Evolutionary conservation across 2,329 filamentous ascomycete genomes (phyloP), one percentile per base, ranked within the genome.

Genomic region (Bipolaris oryzae): DNA sequence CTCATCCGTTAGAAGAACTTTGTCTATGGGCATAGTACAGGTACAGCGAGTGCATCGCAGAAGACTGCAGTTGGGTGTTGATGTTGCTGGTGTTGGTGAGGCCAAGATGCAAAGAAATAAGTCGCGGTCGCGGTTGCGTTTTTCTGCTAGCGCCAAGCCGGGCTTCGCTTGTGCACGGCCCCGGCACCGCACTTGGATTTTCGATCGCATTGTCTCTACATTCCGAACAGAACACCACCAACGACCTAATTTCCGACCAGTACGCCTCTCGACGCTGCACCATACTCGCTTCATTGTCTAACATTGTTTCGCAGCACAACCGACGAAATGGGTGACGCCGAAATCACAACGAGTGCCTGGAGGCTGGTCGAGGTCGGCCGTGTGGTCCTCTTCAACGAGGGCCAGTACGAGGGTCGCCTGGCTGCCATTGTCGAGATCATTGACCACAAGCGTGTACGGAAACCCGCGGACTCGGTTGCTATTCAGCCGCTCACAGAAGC

Each of bases 401-500:
- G 92, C 78, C 88, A 89, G 74, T 90, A 83, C 84, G 84, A 85
- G 73, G 93, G 93, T 84, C 91, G 91, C 80, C 87, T 98, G 75
- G 96, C 93, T 76, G 85, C 89, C 76, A 94, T 99, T 78, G 92
- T 96, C 82, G 94, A 99, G 89, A 98, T 99, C 82, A 95, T 99
- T 84, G 95, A 99, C 85, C 94, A 99, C 90, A 97, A 96, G 88
- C 92, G 95, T 84, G 95, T 99, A 96, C 80, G 95, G 92, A 78
- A 52, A 54, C 16, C 47, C 50, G 56, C 60, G 58, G 53, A 57
- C 52, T 49, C 53, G 44, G 60, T 47, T 53, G 65, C 41, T 45
- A 56, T 64, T 58, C 64, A 64, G 67, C 59, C 53, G 59, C 73
- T 75, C 61, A 77, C 67, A 63, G 47, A 65, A 37, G 45, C 48